Evolutionary conservation across 495 filamentous ascomycete genomes (phyloP).

Genomic region (Aspergillus leporis): DNA sequence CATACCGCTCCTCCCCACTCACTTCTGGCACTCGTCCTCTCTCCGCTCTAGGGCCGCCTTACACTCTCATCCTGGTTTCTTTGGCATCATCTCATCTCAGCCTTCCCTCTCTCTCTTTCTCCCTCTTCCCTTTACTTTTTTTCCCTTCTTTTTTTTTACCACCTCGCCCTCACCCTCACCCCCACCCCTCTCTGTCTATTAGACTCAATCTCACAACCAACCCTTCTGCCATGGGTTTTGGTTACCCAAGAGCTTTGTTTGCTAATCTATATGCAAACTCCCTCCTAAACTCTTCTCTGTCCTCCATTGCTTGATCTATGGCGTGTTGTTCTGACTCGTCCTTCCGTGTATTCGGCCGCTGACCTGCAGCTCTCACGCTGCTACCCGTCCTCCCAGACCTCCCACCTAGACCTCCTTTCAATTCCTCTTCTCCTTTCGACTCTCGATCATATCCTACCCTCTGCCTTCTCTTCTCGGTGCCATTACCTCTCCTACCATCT

Average conservation of each 20-base stretch:
- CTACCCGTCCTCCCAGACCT: slow-evolving; percentile 35
- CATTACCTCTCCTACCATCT: slow-evolving; percentile 12
- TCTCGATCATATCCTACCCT: background rate
- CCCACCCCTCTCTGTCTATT: slow-evolving; percentile 12
- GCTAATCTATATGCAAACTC: slow-evolving; percentile 26
- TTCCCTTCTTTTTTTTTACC: too few species aligned
- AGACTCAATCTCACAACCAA: slow-evolving; percentile 5
- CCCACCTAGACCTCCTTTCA: slow-evolving; percentile 18
- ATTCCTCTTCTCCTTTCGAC: slow-evolving; percentile 18
- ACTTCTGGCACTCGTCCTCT: slow-evolving; percentile 16
- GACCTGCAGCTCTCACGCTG: slow-evolving; percentile 49
- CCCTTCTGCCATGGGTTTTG: slow-evolving; percentile 29
- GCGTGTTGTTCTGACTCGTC: slow-evolving; percentile 39
- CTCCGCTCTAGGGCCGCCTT: slow-evolving; percentile 27
- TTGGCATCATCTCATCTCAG: slow-evolving; percentile 40
- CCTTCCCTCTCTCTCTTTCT: slow-evolving; percentile 20
- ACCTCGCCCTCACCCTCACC: slow-evolving; percentile 13
- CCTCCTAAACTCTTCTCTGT: slow-evolving; percentile 22
- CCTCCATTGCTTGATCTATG: slow-evolving; percentile 39
- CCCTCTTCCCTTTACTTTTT: slow-evolving; percentile 19
- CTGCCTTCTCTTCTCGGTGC: slow-evolving; percentile 13
- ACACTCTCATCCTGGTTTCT: slow-evolving; percentile 24
- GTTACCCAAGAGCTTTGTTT: slow-evolving; percentile 22
- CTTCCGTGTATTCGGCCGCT: slow-evolving; percentile 45
- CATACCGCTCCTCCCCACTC: slow-evolving; percentile 28